phyloP scores from a whole-genome alignment of 1,139 yeast genomes.

The Pichia sp. region DNA sequence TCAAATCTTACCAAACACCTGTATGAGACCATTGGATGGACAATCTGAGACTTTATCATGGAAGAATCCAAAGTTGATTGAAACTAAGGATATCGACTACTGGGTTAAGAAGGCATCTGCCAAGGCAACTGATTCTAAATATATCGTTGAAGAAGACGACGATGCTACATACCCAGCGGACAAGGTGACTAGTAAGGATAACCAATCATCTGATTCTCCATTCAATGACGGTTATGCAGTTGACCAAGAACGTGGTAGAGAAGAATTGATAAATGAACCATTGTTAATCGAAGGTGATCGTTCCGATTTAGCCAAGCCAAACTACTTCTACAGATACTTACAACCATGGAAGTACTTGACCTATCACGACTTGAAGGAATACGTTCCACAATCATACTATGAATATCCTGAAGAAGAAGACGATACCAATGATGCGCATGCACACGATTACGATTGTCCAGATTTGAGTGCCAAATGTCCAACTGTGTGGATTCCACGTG shows the following conservation, averaged over 20 bases:
- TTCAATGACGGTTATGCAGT: conserved; percentile 17
- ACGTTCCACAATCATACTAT: conserved; percentile 35
- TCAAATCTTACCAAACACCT: conserved; percentile 58
- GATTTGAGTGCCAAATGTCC: conserved; percentile 61
- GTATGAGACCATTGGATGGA: conserved; percentile 73
- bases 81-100: neutral
- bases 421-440: conserved; percentile 38
- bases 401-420: conserved; percentile 40
- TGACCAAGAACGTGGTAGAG: conserved; percentile 17
- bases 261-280: conserved; percentile 28
- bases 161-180: too few relatives aligned
- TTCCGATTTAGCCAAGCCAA: conserved; percentile 17
- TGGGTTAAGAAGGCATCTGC: conserved; percentile 3
- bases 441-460: conserved; percentile 67
- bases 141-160: conserved; percentile 13
- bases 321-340: conserved; percentile 26
- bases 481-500: conserved; percentile 67
- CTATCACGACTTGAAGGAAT: conserved; percentile 34
- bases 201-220: too few relatives aligned
- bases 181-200: too few relatives aligned
- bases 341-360: conserved; percentile 36
- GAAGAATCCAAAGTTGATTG: conserved; percentile 13
- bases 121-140: neutral
- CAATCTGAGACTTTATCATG: conserved; percentile 58
- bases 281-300: conserved; percentile 33